Base-by-base conservation (phyloP, 192 early-diverging fungal species). In the Coemansia sp. region DNA sequence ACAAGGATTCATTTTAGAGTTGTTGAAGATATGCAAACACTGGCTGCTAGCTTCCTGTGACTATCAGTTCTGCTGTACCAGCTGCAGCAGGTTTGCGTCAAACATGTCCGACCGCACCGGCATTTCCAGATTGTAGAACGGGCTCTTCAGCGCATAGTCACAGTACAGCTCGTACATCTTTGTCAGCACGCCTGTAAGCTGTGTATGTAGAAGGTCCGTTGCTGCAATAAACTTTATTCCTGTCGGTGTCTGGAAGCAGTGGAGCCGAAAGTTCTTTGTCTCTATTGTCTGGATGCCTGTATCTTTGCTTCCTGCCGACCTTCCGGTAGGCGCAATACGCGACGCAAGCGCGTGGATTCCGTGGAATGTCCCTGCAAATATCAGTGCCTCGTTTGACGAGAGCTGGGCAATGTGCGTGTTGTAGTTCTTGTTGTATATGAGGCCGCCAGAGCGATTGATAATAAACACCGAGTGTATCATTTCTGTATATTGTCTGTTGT, bases 51-150 rank as follows among this genome's bases (percentile, higher is more conserved):
- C 33, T 19, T 19, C 33, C 33, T 34, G 9, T 23, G 5, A 25
- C 15, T 3, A 5, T 54, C 57, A 65, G 44, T 60, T 20, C 30
- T 55, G 38, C 55, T 80, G 64, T 2, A 80, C 67, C 6, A 75
- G 72, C 53, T 80, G 64, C 25, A 45, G 55, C 37, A 98, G 60
- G 66, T 89, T 85, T 14, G 84, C 54, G 72, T 98, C 97, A 85
- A 98, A 98, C 65, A 95, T 83, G 59, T 99, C 97, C 0, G 89
- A 91, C 19, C 94, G 89, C 64, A 99, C 94, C 25, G 97, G 97
- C 97, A 99, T 99, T 69, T 99, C 97, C 17, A 94, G 89, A 59
- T 88, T 95, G 84, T 97, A 94, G 70, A 99, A 99, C 34, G 97
- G 97, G 67, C 96, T 99, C 84, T 99, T 99, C 88, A 99, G 95